Conservation (phyloP, 2,329 filamentous ascomycete genomes). For the Cucurbitaria berberidis region DNA sequence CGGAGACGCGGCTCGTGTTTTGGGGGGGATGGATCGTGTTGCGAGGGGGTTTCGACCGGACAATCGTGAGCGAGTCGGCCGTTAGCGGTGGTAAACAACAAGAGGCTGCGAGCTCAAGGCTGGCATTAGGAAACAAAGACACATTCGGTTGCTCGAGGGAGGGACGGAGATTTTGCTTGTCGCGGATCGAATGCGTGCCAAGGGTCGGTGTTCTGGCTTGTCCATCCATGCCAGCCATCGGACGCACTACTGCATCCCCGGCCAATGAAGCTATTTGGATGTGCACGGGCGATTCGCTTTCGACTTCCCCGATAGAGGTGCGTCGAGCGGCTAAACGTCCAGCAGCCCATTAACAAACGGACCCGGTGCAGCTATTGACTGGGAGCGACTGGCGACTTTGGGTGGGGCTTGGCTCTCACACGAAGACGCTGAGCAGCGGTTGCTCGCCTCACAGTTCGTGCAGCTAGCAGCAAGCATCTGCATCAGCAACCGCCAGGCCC, state of each 20-base stretch:
- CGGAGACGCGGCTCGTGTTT: background rate
- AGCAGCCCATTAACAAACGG: background rate
- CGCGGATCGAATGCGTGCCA: slow-evolving; percentile 18
- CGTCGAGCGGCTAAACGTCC: background rate
- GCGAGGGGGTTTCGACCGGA: background rate
- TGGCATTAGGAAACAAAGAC: slow-evolving; percentile 13
- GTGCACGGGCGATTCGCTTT: slow-evolving; percentile 19
- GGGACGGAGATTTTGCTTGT: slow-evolving; percentile 21
- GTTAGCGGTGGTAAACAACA: slow-evolving; percentile 14
- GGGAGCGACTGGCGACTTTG: background rate
- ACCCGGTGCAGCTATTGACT: background rate
- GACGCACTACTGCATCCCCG: slow-evolving; percentile 22
- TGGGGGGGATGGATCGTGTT: background rate
- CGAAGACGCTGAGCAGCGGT: background rate
- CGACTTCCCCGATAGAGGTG: background rate
- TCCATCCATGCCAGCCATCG: slow-evolving; percentile 17
- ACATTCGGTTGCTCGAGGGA: slow-evolving; percentile 10
- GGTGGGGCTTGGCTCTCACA: background rate
- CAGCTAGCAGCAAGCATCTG: background rate
- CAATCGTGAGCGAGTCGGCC: slow-evolving; percentile 9
- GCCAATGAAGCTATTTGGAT: slow-evolving; percentile 12
- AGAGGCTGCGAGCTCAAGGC: slow-evolving; percentile 3
- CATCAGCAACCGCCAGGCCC: slow-evolving; percentile 1
- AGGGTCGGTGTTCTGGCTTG: slow-evolving; percentile 12
- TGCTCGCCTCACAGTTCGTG: background rate